These are phyloP conservation scores for Starmera stellimalicola DNA, from an alignment of 1,139 yeast genomes.

Conservation along the genomic window DNA sequence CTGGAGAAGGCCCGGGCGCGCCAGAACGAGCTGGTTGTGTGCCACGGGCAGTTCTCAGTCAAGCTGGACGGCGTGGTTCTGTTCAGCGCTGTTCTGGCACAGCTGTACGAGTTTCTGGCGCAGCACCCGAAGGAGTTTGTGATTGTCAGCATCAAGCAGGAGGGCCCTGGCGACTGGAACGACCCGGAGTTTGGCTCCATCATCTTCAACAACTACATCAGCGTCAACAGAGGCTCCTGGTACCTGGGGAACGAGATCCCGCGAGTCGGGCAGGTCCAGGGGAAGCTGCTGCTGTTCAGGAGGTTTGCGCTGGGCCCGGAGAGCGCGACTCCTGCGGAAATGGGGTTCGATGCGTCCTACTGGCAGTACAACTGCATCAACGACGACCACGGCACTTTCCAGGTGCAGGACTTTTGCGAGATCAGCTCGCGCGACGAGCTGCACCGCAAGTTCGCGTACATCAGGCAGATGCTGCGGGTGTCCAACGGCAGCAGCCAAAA, in stretches of 20 bases:
- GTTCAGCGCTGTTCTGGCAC: slow-evolving; percentile 38
- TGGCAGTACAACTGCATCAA: slow-evolving; percentile 63
- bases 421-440: slow-evolving; percentile 44
- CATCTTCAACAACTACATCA: slow-evolving; percentile 53
- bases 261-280: slow-evolving; percentile 50
- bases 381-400: slow-evolving; percentile 54
- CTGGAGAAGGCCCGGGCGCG: slow-evolving; percentile 25
- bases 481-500: slow-evolving; percentile 18
- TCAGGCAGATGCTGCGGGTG: too few species aligned
- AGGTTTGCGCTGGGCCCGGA: slow-evolving; percentile 45
- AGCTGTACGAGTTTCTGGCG: slow-evolving; percentile 49
- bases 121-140: slow-evolving; percentile 50
- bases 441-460: slow-evolving; percentile 44
- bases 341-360: slow-evolving; percentile 60
- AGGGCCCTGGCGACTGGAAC: slow-evolving; percentile 61
- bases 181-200: slow-evolving; percentile 58
- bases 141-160: slow-evolving; percentile 64
- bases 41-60: slow-evolving; percentile 74
- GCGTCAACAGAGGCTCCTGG: slow-evolving; percentile 47
- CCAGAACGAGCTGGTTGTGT: slow-evolving; percentile 52
- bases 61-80: slow-evolving; percentile 49
- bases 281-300: slow-evolving; percentile 58
- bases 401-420: slow-evolving; percentile 73
- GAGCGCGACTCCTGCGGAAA: slow-evolving; percentile 14
- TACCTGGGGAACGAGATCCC: slow-evolving; percentile 51